These are phyloP conservation scores for Polyporus tsugae DNA, from an alignment of 1,284 basidiomycete genomes.

Conservation along the genomic window DNA sequence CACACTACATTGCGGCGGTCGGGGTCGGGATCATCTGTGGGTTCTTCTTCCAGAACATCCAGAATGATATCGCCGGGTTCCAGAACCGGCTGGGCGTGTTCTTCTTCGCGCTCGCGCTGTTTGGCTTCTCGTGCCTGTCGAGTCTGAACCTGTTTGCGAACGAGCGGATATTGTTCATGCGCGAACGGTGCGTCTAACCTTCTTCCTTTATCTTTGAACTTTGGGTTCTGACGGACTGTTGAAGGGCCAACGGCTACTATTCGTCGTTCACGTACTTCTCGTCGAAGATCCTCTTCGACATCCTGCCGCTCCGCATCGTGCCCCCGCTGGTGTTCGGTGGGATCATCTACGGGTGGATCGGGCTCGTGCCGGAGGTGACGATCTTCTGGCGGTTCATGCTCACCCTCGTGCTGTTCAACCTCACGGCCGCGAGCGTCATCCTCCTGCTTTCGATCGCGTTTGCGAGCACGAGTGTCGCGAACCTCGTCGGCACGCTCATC, in stretches of 20 bases:
- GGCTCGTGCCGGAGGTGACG: conserved; percentile 88
- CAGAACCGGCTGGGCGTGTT: conserved; percentile 92
- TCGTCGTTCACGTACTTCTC: conserved; percentile 95
- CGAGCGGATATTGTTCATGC: conserved; percentile 95
- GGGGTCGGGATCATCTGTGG: conserved; percentile 87
- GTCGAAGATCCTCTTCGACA: conserved; percentile 96
- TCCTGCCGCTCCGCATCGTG: conserved; percentile 91
- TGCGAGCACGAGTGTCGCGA: conserved; percentile 87
- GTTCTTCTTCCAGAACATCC: conserved; percentile 82
- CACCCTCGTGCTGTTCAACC: conserved; percentile 93
- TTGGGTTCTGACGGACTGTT: background rate
- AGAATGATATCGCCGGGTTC: conserved; percentile 93
- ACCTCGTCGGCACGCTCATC: conserved; percentile 90
- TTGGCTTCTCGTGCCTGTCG: conserved; percentile 95
- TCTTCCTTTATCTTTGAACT: background rate
- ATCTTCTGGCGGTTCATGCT: conserved; percentile 99
- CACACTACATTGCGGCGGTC: conserved; percentile 91
- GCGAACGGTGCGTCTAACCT: conserved; percentile 81
- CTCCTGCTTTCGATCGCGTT: conserved; percentile 91
- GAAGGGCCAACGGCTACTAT: conserved; percentile 93
- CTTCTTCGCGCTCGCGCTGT: conserved; percentile 95
- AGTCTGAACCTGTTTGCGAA: conserved; percentile 93
- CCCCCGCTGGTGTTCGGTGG: conserved; percentile 95
- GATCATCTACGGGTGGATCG: conserved; percentile 93
- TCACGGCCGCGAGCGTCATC: conserved; percentile 92